These are phyloP conservation scores for Rhodosporidiobolus sp. DNA, from an alignment of 768 basidiomycete species.

Conservation along the genomic window DNA sequence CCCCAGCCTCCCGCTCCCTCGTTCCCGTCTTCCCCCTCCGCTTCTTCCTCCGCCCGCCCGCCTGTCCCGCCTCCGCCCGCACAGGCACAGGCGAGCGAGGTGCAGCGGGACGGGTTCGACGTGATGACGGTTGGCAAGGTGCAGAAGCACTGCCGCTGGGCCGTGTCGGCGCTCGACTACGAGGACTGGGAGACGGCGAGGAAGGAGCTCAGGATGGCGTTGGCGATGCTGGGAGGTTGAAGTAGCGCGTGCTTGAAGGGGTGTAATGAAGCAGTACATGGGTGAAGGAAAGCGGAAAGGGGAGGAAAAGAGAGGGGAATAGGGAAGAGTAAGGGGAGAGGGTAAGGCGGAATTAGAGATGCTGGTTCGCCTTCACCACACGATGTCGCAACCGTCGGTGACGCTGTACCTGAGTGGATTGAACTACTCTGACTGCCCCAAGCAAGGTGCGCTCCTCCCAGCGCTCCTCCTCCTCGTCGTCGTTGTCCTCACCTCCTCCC, in stretches of 20 bases:
- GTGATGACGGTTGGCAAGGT: slow-evolving; percentile 64
- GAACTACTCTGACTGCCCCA: slow-evolving; percentile 80
- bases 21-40: background rate
- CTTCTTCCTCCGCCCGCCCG: slow-evolving; percentile 18
- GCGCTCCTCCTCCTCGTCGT: background rate
- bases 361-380: background rate
- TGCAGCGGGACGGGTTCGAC: slow-evolving; percentile 18
- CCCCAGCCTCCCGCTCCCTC: slow-evolving; percentile 10
- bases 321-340: background rate
- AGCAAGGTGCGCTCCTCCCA: slow-evolving; percentile 55
- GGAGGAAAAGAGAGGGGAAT: background rate
- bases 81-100: background rate
- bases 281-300: too few relatives aligned
- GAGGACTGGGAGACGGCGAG: slow-evolving; percentile 85
- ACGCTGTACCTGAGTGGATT: slow-evolving; percentile 91
- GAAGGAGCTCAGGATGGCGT: slow-evolving; percentile 73
- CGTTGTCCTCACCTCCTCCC: background rate
- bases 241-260: background rate
- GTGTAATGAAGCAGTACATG: background rate
- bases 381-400: slow-evolving; percentile 60
- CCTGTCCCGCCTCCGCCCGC: background rate
- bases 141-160: slow-evolving; percentile 89
- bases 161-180: slow-evolving; percentile 91
- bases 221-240: slow-evolving; percentile 52
- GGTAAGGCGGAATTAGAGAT: background rate